phyloP scores from a whole-genome alignment of 352 stramenopile species.

The Pilasporangium apinafurcum region DNA sequence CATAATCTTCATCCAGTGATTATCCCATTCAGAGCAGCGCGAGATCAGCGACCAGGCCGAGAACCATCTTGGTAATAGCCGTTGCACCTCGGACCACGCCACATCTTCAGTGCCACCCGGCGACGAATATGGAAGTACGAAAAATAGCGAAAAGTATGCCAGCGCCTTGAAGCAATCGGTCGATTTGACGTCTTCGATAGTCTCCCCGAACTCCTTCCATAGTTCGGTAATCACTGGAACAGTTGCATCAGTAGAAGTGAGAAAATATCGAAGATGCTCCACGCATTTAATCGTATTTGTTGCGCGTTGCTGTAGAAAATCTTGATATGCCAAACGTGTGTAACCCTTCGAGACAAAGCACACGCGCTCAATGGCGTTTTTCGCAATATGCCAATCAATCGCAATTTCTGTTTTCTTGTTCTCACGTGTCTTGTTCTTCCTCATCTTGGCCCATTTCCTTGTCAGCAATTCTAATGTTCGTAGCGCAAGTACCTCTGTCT shows the following conservation, averaged over 20 bases:
- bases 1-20: constrained; percentile 70
- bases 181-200: constrained; percentile 34
- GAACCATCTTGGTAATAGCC: constrained; percentile 49
- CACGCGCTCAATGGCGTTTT: constrained; percentile 35
- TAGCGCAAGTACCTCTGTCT: constrained; percentile 41
- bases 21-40: constrained; percentile 51
- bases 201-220: constrained; percentile 34
- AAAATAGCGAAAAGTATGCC: constrained; percentile 55
- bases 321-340: constrained; percentile 30
- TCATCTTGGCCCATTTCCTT: constrained; percentile 43
- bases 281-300: constrained; percentile 38
- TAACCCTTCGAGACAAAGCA: constrained; percentile 35
- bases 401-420: constrained; percentile 11
- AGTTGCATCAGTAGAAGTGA: constrained; percentile 11
- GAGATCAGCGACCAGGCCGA: constrained; percentile 47
- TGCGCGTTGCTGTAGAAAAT: constrained; percentile 24
- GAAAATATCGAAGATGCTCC: constrained; percentile 44
- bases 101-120: no score
- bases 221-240: constrained; percentile 34
- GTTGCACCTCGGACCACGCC: constrained; percentile 6
- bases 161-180: constrained; percentile 54
- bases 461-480: constrained; percentile 36
- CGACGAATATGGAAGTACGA: constrained; percentile 11
- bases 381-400: constrained; percentile 40
- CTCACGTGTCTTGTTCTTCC: constrained; percentile 5